Evolutionary conservation across 2,329 filamentous ascomycete genomes (phyloP).

Genomic region (Aspergillus pseudonomiae): DNA sequence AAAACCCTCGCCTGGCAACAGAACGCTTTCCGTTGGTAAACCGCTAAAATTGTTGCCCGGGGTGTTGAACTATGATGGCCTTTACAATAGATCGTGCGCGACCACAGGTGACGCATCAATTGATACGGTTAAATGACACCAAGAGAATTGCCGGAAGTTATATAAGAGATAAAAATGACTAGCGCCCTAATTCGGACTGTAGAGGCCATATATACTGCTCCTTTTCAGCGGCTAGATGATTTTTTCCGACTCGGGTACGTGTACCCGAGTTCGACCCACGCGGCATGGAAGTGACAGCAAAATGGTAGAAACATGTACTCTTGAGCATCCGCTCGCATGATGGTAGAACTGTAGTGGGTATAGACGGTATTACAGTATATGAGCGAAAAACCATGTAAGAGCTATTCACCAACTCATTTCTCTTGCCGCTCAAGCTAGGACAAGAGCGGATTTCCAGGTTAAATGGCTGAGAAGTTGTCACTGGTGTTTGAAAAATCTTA

Average conservation of each 20-base stretch:
- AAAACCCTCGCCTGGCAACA: background rate
- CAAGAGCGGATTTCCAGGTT: background rate
- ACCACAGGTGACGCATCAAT: background rate
- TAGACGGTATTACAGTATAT: background rate
- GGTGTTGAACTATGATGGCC: background rate
- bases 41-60: background rate
- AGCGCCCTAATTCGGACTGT: background rate
- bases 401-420: background rate
- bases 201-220: background rate
- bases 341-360: background rate
- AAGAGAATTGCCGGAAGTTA: background rate
- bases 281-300: background rate
- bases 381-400: background rate
- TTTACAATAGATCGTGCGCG: background rate
- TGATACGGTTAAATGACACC: too few relatives aligned
- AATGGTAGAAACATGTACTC: background rate
- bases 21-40: background rate
- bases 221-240: background rate
- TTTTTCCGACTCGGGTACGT: constrained; percentile 6
- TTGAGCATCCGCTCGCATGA: background rate
- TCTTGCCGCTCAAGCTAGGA: background rate
- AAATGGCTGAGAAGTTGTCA: background rate
- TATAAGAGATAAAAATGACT: background rate
- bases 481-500: background rate
- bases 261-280: constrained; percentile 1